Evolutionary conservation across 805 yeast species (phyloP).

Genomic region (Candida tammaniensis): DNA sequence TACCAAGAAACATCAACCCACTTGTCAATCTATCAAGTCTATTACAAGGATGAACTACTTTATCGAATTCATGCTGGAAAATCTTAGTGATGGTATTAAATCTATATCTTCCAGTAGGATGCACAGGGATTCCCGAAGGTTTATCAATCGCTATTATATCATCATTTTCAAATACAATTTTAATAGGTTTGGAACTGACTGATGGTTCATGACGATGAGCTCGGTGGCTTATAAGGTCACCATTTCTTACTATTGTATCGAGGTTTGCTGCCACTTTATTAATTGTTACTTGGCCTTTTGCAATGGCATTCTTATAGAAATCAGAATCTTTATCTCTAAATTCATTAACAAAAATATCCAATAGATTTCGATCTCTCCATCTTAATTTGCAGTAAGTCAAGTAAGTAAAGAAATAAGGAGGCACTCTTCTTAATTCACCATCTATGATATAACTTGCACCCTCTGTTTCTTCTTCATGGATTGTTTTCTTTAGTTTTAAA

Average conservation of each 20-base stretch:
- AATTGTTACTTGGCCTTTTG: constrained; percentile 69
- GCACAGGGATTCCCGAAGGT: constrained; percentile 94
- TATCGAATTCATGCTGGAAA: constrained; percentile 65
- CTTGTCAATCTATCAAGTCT: constrained; percentile 88
- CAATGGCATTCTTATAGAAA: constrained; percentile 54
- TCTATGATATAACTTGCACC: constrained; percentile 56
- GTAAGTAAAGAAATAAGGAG: constrained; percentile 87
- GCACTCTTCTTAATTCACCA: constrained; percentile 65
- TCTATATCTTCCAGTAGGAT: constrained; percentile 87
- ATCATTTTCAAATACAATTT: constrained; percentile 71
- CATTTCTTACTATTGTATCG: constrained; percentile 70
- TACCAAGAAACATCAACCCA: constrained; percentile 90
- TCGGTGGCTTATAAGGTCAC: constrained; percentile 77
- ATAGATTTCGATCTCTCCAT: constrained; percentile 81
- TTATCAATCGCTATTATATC: constrained; percentile 82
- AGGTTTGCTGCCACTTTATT: constrained; percentile 62
- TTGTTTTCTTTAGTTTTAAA: constrained; percentile 28
- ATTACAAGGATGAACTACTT: constrained; percentile 74
- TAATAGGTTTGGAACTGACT: constrained; percentile 57
- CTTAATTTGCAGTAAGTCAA: constrained; percentile 86
- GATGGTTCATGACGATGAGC: constrained; percentile 91
- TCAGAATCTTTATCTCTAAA: constrained; percentile 74
- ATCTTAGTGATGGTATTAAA: constrained; percentile 75
- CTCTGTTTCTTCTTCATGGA: constrained; percentile 55
- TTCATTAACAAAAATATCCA: constrained; percentile 81